Base-by-base conservation (phyloP, 441 rosid species). In the Gossypium laxum region DNA sequence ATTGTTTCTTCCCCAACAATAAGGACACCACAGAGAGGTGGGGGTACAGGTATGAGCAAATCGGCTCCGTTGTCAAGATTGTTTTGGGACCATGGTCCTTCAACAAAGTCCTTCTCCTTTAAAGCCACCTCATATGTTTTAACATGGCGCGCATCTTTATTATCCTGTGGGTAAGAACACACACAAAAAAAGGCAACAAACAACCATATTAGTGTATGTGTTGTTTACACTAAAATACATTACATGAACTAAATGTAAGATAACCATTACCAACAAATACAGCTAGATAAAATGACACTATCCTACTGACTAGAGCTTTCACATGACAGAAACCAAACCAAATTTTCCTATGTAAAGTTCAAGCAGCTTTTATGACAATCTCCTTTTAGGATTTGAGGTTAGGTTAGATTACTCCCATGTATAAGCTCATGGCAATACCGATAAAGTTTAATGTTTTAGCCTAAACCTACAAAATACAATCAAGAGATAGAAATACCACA, bases 61-160 rank as follows among this genome's bases (percentile, higher is more conserved):
- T 88, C 89, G 71, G 99, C 98, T 55, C 98, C 97, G 82, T 90
- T 92, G 70, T 94, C 98, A 66, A 94, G 94, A 85, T 88, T 90
- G 85, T 90, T 94, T 77, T 89, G 96, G 51, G 92, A 80, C 99
- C 96, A 94, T 61, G 97, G 98, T 50, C 98, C 98, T 89, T 92
- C 99, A 22, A 85, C 85, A 82, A 92, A 92, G 84, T 94, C 97
- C 80, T 94, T 94, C 77, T 91, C 99, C 82, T 92, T 94, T 72
- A 94, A 50, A 70, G 92, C 92, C 79, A 94, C 97, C 84, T 94
- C 98, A 17, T 94, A 94, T 12, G 99, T 94, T 82, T 92, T 92
- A 64, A 89, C 89, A 77, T 92, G 99, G 18, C 98, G 95, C 62
- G 96, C 98, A 83, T 92, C 99, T 87, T 92, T 94, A 73, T 94